Base-by-base conservation (phyloP, 1,284 basidiomycete genomes). In the Erythrobasidium hasegawianum region DNA sequence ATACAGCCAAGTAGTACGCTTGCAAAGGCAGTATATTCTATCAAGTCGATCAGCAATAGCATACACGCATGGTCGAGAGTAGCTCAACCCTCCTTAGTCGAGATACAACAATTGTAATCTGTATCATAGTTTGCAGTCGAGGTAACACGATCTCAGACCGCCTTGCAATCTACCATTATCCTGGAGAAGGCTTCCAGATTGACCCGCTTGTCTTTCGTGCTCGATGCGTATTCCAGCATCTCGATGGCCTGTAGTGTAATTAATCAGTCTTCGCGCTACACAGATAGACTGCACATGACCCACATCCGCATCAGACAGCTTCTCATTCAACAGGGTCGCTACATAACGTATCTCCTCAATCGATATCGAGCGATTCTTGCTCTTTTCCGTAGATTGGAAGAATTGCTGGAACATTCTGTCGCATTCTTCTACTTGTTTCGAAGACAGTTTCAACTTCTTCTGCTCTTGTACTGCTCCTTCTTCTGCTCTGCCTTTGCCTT, bases 211-310 rank as follows among this genome's bases (percentile, higher is more conserved):
- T 68, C 67, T 1, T 55, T 40, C 11, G 40, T 64, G 11, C 38
- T 47, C 4, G 60, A 62, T 1, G 72, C 73, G 40, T 72, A 72
- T 29, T 74, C 73, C 4, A 73, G 68, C 73, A 74, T 73, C 43
- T 74, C 73, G n/a, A 56, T 54, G 10, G 73, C 58, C 73, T 74
- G 62, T 11, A 33, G 11, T 4, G 5, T n/a, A n/a, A n/a, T n/a
- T n/a, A n/a, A n/a, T n/a, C 43, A 47, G 43, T 47, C 43, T 8
- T 24, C 43, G n/a, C n/a, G n/a, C n/a, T n/a, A n/a, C n/a, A n/a
- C n/a, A n/a, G n/a, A n/a, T n/a, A n/a, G n/a, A n/a, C n/a, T n/a
- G n/a, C n/a, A n/a, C n/a, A n/a, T 16, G 13, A 59, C 72, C 43
- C 58, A 72, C 73, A 2, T 74, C 73, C 3, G 69, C 71, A 8